phyloP scores from a whole-genome alignment of 495 filamentous ascomycete species.

The Podospora appendiculata region DNA sequence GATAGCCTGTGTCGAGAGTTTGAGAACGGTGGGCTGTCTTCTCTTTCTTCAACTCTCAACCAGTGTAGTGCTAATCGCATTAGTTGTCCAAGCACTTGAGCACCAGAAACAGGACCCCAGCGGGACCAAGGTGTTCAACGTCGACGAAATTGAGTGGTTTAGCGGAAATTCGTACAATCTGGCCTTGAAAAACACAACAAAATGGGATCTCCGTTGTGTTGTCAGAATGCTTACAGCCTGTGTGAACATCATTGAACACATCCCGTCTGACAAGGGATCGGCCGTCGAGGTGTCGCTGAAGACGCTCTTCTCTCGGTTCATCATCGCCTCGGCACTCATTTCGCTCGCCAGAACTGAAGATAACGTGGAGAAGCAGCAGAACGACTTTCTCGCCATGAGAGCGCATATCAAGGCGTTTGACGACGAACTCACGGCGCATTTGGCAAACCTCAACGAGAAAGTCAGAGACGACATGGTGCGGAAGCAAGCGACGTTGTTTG shows the following conservation, averaged over 20 bases:
- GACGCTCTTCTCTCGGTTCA: conserved; percentile 60
- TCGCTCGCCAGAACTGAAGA: conserved; percentile 59
- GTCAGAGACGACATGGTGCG: conserved; percentile 43
- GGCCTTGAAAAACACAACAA: conserved; percentile 50
- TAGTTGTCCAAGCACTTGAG: conserved; percentile 39
- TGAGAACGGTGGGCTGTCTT: conserved; percentile 46
- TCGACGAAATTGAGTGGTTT: conserved; percentile 73
- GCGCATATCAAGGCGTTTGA: conserved; percentile 51
- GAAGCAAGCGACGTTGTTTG: conserved; percentile 56
- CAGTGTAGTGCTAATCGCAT: conserved; percentile 12
- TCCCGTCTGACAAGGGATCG: conserved; percentile 42
- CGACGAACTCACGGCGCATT: conserved; percentile 25
- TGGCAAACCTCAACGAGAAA: conserved; percentile 33
- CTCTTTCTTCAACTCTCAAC: background rate
- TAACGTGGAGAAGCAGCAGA: conserved; percentile 46
- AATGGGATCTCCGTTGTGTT: conserved; percentile 44
- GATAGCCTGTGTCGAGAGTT: conserved; percentile 55
- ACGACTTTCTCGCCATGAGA: conserved; percentile 53
- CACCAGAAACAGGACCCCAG: conserved; percentile 22
- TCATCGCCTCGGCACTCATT: conserved; percentile 51
- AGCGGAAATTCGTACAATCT: conserved; percentile 71
- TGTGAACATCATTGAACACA: conserved; percentile 52
- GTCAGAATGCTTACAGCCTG: conserved; percentile 53
- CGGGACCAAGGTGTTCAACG: conserved; percentile 38
- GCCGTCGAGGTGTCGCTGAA: conserved; percentile 48